Evolutionary conservation across 1,284 basidiomycete species (phyloP), one percentile per base, ranked within the genome.

Genomic region (Leccinum insolens): DNA sequence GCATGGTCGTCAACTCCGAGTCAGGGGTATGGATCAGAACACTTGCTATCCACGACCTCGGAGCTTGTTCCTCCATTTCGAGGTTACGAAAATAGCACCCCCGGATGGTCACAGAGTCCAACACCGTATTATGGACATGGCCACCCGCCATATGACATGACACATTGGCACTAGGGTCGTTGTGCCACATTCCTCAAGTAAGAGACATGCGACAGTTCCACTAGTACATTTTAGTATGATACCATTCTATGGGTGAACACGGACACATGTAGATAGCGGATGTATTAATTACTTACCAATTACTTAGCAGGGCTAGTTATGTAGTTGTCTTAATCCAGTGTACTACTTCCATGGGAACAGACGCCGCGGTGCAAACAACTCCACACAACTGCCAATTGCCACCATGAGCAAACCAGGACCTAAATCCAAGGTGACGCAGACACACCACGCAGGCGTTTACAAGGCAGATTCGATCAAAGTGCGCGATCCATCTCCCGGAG

Each of bases 391-490:
- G 20, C 52, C 52, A 25, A 62, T 60, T 46, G 66, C 66, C 68
- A 66, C 74, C 70, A 85, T 85, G 84, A 85, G 78, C 78, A 88
- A 87, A 73, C 80, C 83, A 34, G 75, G 75, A 6, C 76, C 76
- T 1, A 86, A 86, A 75, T 67, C 78, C 65, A 82, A 83, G 64
- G 74, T 80, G 62, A 70, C 78, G 22, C 82, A 84, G 71, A 77
- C 79, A 22, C 82, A 84, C 63, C 81, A 86, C 64, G 83, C 87
- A 15, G 90, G 90, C 28, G 80, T 91, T 25, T 90, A 87, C 79
- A 91, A 89, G 73, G 77, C 85, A 67, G 90, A 91, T 61, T 84
- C 87, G 55, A 84, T 91, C 68, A 89, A 88, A 80, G 90, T 88
- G 75, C 70, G 79, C 67, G 46, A 62, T 63, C 58, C 65, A 65